Conservation (phyloP, 2,329 filamentous ascomycete genomes). For the Teratosphaeria pseudoeucalypti region DNA sequence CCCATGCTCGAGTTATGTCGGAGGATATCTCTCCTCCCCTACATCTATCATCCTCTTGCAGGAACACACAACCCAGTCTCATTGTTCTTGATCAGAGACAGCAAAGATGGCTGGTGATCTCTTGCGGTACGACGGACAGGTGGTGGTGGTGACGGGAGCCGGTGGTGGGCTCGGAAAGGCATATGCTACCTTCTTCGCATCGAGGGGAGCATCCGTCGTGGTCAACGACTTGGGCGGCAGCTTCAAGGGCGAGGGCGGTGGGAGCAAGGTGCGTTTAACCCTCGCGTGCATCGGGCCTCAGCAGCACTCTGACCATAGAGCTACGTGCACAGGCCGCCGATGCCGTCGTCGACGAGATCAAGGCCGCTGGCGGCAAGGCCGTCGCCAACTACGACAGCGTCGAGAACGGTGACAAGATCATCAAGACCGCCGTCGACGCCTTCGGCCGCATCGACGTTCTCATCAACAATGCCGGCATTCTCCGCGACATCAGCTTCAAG, state of each 20-base stretch:
- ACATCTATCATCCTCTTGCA: neutral
- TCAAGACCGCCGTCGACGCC: slow-evolving; percentile 71
- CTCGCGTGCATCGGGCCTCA: neutral
- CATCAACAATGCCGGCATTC: slow-evolving; percentile 95
- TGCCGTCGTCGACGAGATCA: slow-evolving; percentile 74
- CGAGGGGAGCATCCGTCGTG: slow-evolving; percentile 84
- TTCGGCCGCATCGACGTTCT: slow-evolving; percentile 87
- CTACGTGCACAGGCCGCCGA: slow-evolving; percentile 56
- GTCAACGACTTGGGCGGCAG: slow-evolving; percentile 93
- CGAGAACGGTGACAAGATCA: slow-evolving; percentile 87
- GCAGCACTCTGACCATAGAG: neutral
- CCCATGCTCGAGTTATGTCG: neutral
- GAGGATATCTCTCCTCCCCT: neutral
- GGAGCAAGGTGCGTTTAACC: slow-evolving; percentile 57
- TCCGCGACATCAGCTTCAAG: slow-evolving; percentile 93
- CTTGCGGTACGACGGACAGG: slow-evolving; percentile 77
- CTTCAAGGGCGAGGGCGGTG: slow-evolving; percentile 84
- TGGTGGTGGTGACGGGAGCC: slow-evolving; percentile 78
- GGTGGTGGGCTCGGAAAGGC: slow-evolving; percentile 73
- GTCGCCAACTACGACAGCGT: slow-evolving; percentile 96
- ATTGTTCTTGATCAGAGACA: neutral
- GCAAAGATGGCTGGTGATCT: slow-evolving; percentile 48
- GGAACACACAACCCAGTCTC: neutral
- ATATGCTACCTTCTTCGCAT: slow-evolving; percentile 82
- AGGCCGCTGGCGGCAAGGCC: slow-evolving; percentile 80